Conservation (phyloP, 2,329 filamentous ascomycete genomes). For the Cladosporium oxysporum region DNA sequence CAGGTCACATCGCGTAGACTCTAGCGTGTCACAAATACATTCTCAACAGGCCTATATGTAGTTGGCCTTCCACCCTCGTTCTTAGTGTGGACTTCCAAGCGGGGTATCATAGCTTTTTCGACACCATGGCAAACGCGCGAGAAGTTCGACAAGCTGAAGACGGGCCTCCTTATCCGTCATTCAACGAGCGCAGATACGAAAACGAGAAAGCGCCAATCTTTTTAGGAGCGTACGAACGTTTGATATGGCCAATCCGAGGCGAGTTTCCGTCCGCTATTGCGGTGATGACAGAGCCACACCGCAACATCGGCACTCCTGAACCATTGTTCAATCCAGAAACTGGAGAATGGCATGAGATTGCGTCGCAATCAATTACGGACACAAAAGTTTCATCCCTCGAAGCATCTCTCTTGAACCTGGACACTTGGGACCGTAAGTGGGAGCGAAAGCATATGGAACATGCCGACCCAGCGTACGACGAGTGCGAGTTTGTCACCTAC, state of each 20-base stretch:
- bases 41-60: neutral
- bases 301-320: conserved; percentile 13
- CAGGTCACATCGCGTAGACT: neutral
- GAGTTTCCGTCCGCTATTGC: conserved; percentile 19
- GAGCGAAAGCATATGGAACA: conserved; percentile 15
- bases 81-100: neutral
- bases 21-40: neutral
- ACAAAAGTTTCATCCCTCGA: conserved; percentile 17
- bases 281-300: conserved; percentile 18
- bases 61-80: neutral
- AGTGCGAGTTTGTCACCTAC: conserved; percentile 18
- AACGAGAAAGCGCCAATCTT: neutral
- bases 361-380: conserved; percentile 18
- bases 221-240: conserved; percentile 18
- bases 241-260: conserved; percentile 18
- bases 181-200: conserved; percentile 6
- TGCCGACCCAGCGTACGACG: conserved; percentile 15
- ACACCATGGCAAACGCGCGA: conserved; percentile 18
- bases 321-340: conserved; percentile 19
- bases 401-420: conserved; percentile 13
- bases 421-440: conserved; percentile 7
- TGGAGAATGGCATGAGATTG: conserved; percentile 19
- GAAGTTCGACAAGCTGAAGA: conserved; percentile 12
- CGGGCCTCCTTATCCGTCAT: conserved; percentile 18
- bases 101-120: neutral